These are phyloP conservation scores for Davidsoniella neocaledoniae DNA, from an alignment of 2,329 filamentous ascomycete genomes.

Conservation along the genomic window DNA sequence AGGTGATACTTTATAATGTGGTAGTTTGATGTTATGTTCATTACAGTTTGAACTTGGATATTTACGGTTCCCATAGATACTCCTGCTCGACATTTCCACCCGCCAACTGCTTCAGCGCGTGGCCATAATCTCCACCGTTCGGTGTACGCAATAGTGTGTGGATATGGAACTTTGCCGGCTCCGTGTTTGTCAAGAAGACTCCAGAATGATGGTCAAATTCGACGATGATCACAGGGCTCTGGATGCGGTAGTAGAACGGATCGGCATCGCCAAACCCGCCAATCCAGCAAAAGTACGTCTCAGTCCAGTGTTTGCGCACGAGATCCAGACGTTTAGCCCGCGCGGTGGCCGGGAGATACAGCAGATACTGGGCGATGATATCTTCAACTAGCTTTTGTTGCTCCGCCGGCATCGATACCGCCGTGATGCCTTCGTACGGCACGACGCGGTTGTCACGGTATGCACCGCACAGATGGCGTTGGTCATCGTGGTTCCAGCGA, in stretches of 20 bases:
- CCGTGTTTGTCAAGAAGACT: constrained; percentile 56
- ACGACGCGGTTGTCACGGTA: constrained; percentile 64
- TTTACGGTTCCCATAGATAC: constrained; percentile 24
- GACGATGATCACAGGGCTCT: constrained; percentile 55
- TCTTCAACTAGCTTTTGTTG: constrained; percentile 38
- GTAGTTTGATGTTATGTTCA: not conserved
- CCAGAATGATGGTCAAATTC: constrained; percentile 72
- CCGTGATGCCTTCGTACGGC: constrained; percentile 52
- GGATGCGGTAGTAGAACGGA: constrained; percentile 62
- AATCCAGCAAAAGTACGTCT: constrained; percentile 71
- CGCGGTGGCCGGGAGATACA: constrained; percentile 46
- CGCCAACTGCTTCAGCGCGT: constrained; percentile 27
- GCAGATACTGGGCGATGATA: constrained; percentile 47
- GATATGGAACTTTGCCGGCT: constrained; percentile 64
- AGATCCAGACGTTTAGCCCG: constrained; percentile 37
- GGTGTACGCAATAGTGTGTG: constrained; percentile 58
- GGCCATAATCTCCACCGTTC: constrained; percentile 62
- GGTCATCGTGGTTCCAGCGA: constrained; percentile 67
- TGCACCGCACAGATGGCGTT: constrained; percentile 61
- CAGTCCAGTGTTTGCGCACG: constrained; percentile 37
- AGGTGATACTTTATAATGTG: too few species aligned
- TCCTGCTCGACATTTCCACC: constrained; percentile 21
- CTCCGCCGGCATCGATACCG: constrained; percentile 27
- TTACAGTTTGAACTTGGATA: not conserved
- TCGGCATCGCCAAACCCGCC: constrained; percentile 49